Conservation (phyloP, 2,329 filamentous ascomycete genomes). For the Botrytis galanthina region DNA sequence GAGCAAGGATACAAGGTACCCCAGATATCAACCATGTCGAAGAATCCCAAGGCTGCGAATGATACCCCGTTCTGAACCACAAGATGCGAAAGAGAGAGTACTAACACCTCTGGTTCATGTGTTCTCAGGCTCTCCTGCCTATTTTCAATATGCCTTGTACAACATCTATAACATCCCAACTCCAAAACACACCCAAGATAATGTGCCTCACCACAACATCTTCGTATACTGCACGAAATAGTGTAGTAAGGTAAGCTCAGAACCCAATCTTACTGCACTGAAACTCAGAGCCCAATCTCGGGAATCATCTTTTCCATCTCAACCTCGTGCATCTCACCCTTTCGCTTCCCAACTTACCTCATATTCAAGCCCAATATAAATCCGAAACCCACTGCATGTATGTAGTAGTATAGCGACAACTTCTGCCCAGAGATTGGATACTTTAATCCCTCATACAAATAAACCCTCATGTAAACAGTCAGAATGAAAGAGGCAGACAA, state of each 20-base stretch:
- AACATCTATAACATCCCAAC: not conserved
- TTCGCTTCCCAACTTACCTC: not conserved
- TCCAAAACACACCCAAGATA: not conserved
- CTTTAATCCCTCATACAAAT: not conserved
- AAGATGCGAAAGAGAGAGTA: not conserved
- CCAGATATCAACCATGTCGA: not conserved
- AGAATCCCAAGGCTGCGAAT: not conserved
- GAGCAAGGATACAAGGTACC: not conserved
- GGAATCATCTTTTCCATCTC: not conserved
- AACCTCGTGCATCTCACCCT: not conserved
- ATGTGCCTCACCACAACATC: not conserved
- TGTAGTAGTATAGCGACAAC: not conserved
- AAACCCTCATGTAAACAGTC: not conserved
- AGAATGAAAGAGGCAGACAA: not conserved
- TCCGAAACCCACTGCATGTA: not conserved
- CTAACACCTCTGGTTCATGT: not conserved
- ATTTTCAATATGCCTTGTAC: not conserved
- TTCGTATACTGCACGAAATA: not conserved
- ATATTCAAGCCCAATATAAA: not conserved
- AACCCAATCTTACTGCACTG: not conserved
- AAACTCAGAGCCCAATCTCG: not conserved
- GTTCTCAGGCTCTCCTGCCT: not conserved
- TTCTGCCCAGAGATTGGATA: not conserved
- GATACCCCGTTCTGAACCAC: not conserved
- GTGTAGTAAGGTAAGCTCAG: not conserved